Base-by-base conservation (phyloP, 352 stramenopile genomes). In the Thalassiosira oceanica region DNA sequence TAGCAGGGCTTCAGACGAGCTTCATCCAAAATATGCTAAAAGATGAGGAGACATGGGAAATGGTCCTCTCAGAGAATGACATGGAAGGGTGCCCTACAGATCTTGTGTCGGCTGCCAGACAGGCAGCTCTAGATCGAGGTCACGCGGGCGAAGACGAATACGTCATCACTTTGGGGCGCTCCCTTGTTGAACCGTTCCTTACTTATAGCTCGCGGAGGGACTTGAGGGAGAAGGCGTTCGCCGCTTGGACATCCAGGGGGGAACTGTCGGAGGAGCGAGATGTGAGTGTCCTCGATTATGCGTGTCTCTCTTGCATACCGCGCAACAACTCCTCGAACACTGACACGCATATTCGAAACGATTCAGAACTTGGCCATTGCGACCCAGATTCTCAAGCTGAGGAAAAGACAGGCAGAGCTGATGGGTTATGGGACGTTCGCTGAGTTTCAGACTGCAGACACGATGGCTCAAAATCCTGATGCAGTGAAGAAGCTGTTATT, bases 1-100 rank as follows among this genome's bases (percentile, higher is more conserved):
- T 93, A 7, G 84, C 84, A 3, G 64, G 62, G 6, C 64, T 91
- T 13, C 54, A 61, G 28, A 93, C 86, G 0, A 65, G 79, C 58
- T 91, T 91, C 51, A 72, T 62, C 43, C 86, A 92, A 74, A 91
- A 92, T 58, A 57, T 92, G 35, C 44, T 91, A 8, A 84, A 88
- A 42, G 86, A 93, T 42, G 86, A 93, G 65, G 74, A 81, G 51
- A 60, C 72, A 26, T 89, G 79, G 57, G 71, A 87, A 42, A 64
- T 93, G 18, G 56, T 87, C n/a, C 28, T 93, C 0, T 75, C 62
- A 11, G 10, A 45, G 6, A 56, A 80, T n/a, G 86, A 93, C 39
- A 63, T 91, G 42, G 55, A 43, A 13, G 86, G 80, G 7, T 90
- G 83, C 71, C 83, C 86, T 6, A 36, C 70, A n/a, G 74, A 83